Percentiles rank a stretch among this genome's conserved stretches.
phyloP scores from a whole-genome alignment of 768 basidiomycete genomes.

The Holtermanniella nyarrowii region DNA sequence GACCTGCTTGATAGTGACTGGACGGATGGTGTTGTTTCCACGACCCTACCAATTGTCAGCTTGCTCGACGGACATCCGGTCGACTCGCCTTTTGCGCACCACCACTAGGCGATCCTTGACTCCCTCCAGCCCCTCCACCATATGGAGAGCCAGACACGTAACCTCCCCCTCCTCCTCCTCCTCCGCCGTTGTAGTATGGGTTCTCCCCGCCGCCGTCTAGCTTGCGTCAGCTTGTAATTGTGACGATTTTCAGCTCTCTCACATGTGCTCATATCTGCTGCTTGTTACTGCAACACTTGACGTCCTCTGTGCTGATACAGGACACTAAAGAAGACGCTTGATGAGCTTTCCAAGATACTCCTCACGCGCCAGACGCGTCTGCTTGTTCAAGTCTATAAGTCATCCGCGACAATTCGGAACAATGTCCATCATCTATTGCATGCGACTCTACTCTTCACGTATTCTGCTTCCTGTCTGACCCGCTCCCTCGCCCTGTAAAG shows the following conservation, averaged over 20 bases:
- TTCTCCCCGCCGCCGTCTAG: not conserved
- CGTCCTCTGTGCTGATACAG: not conserved
- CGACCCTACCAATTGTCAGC: conserved; percentile 9
- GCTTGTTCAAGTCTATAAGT: too few species aligned
- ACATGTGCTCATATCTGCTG: not conserved
- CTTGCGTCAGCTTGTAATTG: not conserved
- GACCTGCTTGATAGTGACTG: conserved; percentile 69
- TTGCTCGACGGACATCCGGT: not conserved
- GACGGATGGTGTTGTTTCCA: conserved; percentile 49
- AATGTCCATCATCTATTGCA: too few species aligned
- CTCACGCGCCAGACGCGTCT: too few species aligned
- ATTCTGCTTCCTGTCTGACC: not conserved
- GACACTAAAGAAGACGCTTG: too few species aligned
- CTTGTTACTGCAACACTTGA: too few species aligned
- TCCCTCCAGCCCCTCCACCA: too few species aligned
- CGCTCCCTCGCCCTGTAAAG: too few species aligned
- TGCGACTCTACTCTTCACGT: too few species aligned
- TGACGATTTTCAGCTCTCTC: not conserved
- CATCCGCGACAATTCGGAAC: too few species aligned
- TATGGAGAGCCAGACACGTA: not conserved
- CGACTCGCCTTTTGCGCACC: not conserved
- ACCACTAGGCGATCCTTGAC: not conserved
- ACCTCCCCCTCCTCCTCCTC: not conserved
- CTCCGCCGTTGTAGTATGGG: conserved; percentile 4
- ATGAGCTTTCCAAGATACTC: too few species aligned